These are phyloP conservation scores for Dalbergia cochinchinensis DNA, from an alignment of 306 rosid genomes.

Conservation along the genomic window DNA sequence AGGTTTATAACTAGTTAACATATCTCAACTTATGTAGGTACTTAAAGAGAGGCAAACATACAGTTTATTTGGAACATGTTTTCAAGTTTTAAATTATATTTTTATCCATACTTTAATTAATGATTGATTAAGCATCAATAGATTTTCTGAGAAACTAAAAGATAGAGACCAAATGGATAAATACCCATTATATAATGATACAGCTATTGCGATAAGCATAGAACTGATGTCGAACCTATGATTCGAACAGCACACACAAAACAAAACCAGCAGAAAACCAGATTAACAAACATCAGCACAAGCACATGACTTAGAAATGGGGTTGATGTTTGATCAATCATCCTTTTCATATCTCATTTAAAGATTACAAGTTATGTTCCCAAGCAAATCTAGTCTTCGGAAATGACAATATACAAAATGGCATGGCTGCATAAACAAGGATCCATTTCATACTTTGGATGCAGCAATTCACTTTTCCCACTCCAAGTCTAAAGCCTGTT, in stretches of 20 bases:
- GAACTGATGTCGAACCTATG: background rate
- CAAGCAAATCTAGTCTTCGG: slow-evolving; percentile 37
- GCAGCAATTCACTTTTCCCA: slow-evolving; percentile 75
- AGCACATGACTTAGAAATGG: background rate
- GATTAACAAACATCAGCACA: slow-evolving; percentile 1
- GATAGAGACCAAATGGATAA: no score
- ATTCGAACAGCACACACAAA: slow-evolving; percentile 30
- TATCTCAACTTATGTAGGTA: no score
- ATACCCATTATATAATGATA: no score
- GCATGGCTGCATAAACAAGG: slow-evolving; percentile 41
- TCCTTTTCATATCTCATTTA: slow-evolving; percentile 13
- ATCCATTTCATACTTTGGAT: slow-evolving; percentile 37
- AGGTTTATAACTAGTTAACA: no score
- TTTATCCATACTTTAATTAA: no score
- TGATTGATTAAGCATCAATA: no score
- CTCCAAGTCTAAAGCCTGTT: slow-evolving; percentile 61
- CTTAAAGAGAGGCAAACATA: no score
- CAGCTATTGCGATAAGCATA: no score
- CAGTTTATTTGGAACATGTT: no score
- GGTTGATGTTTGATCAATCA: slow-evolving; percentile 26
- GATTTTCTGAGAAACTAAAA: no score
- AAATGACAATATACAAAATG: slow-evolving; percentile 39
- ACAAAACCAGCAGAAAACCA: slow-evolving; percentile 6
- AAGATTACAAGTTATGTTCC: slow-evolving; percentile 35
- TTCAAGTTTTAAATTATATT: no score